Conservation (phyloP, 2,329 filamentous ascomycete species). For the Aspergillus sergii region DNA sequence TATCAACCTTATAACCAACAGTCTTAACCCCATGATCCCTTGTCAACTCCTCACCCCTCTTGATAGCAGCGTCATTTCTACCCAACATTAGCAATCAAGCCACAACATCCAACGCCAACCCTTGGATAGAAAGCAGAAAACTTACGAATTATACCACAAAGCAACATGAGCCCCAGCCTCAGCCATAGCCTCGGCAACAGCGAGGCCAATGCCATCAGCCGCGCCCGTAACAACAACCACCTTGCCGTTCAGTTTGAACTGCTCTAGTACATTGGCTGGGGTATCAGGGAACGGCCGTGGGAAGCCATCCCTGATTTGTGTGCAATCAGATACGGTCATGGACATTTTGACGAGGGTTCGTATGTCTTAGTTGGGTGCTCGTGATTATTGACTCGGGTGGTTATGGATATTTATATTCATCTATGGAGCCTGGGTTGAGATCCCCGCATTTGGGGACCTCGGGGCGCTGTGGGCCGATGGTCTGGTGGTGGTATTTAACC, state of each 20-base stretch:
- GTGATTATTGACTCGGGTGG: background rate
- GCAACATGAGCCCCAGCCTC: constrained; percentile 50
- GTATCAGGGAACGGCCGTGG: constrained; percentile 44
- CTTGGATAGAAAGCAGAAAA: background rate
- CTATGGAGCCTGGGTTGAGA: background rate
- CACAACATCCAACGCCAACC: background rate
- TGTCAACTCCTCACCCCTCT: constrained; percentile 38
- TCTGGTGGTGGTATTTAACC: background rate
- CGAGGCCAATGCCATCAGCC: constrained; percentile 49
- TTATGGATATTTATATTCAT: background rate
- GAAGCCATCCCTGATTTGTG: constrained; percentile 35
- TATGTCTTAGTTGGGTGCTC: background rate
- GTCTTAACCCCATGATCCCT: constrained; percentile 41
- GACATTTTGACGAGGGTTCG: constrained; percentile 35
- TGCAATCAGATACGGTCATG: constrained; percentile 39
- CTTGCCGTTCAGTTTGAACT: constrained; percentile 46
- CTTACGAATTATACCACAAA: constrained; percentile 44
- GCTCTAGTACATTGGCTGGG: constrained; percentile 49
- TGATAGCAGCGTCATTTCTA: constrained; percentile 39
- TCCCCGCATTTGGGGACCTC: background rate
- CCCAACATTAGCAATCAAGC: background rate
- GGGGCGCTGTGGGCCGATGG: background rate
- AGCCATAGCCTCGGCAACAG: constrained; percentile 50
- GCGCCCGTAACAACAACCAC: constrained; percentile 49
- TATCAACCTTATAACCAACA: constrained; percentile 48